Evolutionary conservation across 148 eudicot species (phyloP).

Genomic region (Oxyria digyna): DNA sequence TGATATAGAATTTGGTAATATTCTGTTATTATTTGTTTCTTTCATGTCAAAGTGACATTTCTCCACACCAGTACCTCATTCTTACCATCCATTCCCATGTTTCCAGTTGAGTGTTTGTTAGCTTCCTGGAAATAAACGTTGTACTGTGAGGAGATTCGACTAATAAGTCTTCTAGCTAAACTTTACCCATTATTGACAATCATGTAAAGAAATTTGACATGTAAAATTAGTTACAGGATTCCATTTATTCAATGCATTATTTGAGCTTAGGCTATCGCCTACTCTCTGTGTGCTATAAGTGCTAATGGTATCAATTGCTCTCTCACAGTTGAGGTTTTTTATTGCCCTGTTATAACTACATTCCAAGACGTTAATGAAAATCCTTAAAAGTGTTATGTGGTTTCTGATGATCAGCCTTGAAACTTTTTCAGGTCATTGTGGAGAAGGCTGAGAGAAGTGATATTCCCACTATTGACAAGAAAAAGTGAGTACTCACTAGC

Average conservation of each 20-base stretch:
- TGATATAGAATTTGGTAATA: not conserved
- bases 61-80: not conserved
- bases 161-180: not conserved
- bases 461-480: slow-evolving; percentile 71
- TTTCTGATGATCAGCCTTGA: no score
- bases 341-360: not conserved
- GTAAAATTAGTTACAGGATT: not conserved
- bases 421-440: slow-evolving; percentile 45
- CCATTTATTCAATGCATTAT: not conserved
- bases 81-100: not conserved
- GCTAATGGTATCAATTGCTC: not conserved
- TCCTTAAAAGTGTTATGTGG: not conserved
- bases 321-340: not conserved
- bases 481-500: slow-evolving; percentile 36
- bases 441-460: slow-evolving; percentile 88
- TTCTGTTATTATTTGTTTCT: not conserved
- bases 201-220: not conserved
- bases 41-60: not conserved
- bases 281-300: no score
- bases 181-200: not conserved
- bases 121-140: not conserved
- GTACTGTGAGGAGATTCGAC: not conserved
- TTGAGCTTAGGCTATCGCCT: not conserved
- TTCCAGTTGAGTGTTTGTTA: not conserved
- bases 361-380: not conserved